Conservation (phyloP, 495 filamentous ascomycete species). For the Trichoderma erinaceum region DNA sequence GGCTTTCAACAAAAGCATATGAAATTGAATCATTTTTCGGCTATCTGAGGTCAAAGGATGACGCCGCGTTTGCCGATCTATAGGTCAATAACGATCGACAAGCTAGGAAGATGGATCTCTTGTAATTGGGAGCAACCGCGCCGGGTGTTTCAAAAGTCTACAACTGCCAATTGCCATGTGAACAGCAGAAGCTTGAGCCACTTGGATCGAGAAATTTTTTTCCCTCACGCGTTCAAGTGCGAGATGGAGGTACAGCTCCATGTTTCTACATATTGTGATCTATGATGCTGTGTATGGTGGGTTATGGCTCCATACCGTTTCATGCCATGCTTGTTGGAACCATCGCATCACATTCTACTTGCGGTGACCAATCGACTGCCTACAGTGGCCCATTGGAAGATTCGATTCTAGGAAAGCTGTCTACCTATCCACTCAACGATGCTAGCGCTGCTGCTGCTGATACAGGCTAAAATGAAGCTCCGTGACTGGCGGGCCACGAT, state of each 20-base stretch:
- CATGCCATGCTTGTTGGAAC: not conserved
- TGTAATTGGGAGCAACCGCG: not conserved
- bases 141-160: not conserved
- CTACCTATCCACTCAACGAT: not conserved
- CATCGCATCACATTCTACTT: not conserved
- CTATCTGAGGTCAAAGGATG: not conserved
- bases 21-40: not conserved
- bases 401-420: not conserved
- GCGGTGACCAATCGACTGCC: constrained; percentile 7
- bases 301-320: not conserved
- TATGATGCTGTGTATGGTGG: not conserved
- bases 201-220: not conserved
- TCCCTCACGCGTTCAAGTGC: not conserved
- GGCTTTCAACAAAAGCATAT: not conserved
- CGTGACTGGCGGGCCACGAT: not conserved
- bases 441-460: constrained; percentile 1
- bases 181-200: not conserved
- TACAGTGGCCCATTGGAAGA: not conserved
- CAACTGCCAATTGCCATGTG: not conserved
- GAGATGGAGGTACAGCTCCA: too few species aligned
- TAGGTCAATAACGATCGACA: not conserved
- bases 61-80: constrained; percentile 4
- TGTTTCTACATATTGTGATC: not conserved
- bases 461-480: not conserved
- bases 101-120: constrained; percentile 4